These are phyloP conservation scores for Choanephora cucurbitarum DNA, from an alignment of 371 early-diverging fungal genomes.

Conservation along the genomic window DNA sequence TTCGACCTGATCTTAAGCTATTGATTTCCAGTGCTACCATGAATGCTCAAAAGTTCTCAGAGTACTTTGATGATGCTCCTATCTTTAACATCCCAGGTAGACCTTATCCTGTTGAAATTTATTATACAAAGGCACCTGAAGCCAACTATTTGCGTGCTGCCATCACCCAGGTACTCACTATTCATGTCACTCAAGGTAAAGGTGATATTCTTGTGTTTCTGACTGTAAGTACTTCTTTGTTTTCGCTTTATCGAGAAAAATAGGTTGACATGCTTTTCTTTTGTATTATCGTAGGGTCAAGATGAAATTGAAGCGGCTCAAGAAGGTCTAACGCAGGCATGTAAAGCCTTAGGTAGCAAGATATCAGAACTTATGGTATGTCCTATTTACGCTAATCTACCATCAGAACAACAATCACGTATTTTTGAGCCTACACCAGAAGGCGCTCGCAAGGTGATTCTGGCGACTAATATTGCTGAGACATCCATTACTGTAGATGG, in stretches of 20 bases:
- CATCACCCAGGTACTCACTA: constrained; percentile 93
- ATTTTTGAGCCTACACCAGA: constrained; percentile 97
- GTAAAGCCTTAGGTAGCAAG: constrained; percentile 83
- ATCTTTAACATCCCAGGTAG: constrained; percentile 95
- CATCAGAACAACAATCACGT: constrained; percentile 90
- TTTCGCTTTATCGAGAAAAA: background rate
- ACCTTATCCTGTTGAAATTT: constrained; percentile 92
- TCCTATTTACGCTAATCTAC: constrained; percentile 95
- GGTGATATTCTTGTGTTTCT: constrained; percentile 98
- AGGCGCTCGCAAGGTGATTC: constrained; percentile 94
- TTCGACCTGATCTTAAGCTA: constrained; percentile 91
- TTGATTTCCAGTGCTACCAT: constrained; percentile 99
- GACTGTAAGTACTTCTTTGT: constrained; percentile 71
- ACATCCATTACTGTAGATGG: constrained; percentile 99
- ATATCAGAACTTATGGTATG: constrained; percentile 91
- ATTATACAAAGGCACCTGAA: constrained; percentile 95
- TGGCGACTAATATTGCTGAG: constrained; percentile 99
- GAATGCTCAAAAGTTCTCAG: constrained; percentile 95
- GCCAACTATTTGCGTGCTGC: constrained; percentile 97
- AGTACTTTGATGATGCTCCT: constrained; percentile 95
- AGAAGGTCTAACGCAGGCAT: constrained; percentile 79
- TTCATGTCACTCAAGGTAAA: constrained; percentile 87
- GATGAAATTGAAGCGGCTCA: constrained; percentile 97
- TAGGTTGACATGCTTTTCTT: background rate
- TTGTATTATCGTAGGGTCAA: constrained; percentile 69